A percentile compares a stretch with the other conserved stretches of the same genome.
phyloP scores from a whole-genome alignment of 768 basidiomycete species.

The Basidioascus undulatus region DNA sequence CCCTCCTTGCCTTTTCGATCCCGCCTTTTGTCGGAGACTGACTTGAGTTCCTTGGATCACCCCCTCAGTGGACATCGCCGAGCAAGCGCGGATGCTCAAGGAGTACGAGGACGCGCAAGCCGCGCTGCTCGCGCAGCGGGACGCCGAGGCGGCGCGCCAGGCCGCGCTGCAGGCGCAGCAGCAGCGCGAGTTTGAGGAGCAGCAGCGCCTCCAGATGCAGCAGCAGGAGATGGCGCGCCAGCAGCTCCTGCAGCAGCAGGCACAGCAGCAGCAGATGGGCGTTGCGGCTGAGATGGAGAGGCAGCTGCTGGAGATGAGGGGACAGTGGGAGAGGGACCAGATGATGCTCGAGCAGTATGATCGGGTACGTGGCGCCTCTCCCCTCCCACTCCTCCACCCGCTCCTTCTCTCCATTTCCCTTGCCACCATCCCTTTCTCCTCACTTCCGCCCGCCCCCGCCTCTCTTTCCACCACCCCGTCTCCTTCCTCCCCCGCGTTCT shows the following conservation, averaged over 20 bases:
- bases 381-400: neutral
- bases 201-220: constrained; percentile 69
- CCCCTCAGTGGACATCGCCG: constrained; percentile 49
- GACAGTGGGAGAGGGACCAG: constrained; percentile 94
- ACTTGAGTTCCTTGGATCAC: too few species aligned
- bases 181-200: constrained; percentile 68
- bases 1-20: too few species aligned
- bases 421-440: too few species aligned
- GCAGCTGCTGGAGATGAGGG: constrained; percentile 73
- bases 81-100: constrained; percentile 82
- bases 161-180: constrained; percentile 52
- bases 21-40: too few species aligned
- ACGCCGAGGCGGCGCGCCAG: constrained; percentile 59
- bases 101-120: constrained; percentile 89
- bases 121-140: constrained; percentile 54
- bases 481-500: too few species aligned
- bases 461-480: too few species aligned
- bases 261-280: constrained; percentile 40
- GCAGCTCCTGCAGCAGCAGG: constrained; percentile 56
- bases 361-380: constrained; percentile 31
- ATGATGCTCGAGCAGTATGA: constrained; percentile 95
- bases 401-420: constrained; percentile 1
- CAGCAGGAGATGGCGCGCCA: constrained; percentile 72
- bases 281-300: constrained; percentile 62
- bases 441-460: too few species aligned